Conservation (phyloP, 306 rosid genomes). For the Ceratonia siliqua region DNA sequence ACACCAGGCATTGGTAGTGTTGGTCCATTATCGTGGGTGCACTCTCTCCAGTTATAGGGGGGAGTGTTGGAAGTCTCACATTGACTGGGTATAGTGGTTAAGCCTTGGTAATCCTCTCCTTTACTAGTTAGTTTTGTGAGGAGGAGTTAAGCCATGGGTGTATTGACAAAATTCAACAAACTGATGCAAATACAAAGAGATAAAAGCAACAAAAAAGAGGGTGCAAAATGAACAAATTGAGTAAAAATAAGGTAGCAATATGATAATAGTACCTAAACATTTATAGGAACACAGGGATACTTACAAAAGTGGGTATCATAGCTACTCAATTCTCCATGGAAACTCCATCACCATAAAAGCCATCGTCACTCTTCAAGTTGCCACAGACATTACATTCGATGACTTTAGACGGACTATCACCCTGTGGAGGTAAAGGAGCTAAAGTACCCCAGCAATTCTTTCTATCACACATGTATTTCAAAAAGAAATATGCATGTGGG, state of each 20-base stretch:
- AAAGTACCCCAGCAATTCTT: conserved; percentile 72
- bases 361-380: conserved; percentile 45
- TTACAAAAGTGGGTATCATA: conserved; percentile 23
- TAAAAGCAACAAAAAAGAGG: background rate
- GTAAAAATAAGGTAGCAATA: background rate
- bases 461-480: conserved; percentile 69
- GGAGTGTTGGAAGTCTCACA: no score
- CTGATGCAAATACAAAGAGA: background rate
- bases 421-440: conserved; percentile 66
- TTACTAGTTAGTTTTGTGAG: no score
- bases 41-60: no score
- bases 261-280: background rate
- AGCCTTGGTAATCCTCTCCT: no score
- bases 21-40: no score
- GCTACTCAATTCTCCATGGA: conserved; percentile 50
- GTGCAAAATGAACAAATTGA: background rate
- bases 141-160: no score
- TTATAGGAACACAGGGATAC: conserved; percentile 23
- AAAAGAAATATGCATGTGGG: conserved; percentile 82
- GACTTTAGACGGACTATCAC: conserved; percentile 43
- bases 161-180: background rate
- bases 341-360: conserved; percentile 31
- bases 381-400: conserved; percentile 85
- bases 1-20: no score
- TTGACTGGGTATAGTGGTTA: no score